Base-by-base conservation (phyloP, 805 yeast species). In the Metschnikowia lochheadii region DNA sequence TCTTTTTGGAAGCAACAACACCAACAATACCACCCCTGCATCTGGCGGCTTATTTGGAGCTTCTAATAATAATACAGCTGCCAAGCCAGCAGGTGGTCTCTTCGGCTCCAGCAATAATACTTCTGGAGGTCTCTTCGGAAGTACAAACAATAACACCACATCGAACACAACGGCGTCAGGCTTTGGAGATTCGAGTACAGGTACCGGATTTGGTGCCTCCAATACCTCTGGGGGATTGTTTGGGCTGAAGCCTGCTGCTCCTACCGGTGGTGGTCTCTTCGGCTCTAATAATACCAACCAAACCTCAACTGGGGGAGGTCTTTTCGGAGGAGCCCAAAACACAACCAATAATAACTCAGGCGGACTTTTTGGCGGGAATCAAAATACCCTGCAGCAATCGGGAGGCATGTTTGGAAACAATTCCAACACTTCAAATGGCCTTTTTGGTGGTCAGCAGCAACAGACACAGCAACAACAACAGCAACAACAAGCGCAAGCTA, bases 401-500 rank as follows among this genome's bases (percentile, higher is more conserved):
- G 41, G 54, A 4, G 49, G 54, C 13, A 29, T 55, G 32, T 56
- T 56, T 38, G 58, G 58, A n/a, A 45, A 45, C 17, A 51, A 39
- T 13, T 21, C 49, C 35, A 49, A 44, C 37, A 32, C 54, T 13
- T 44, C 56, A 29, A 49, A 44, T 34, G 53, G 47, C n/a, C 62
- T 47, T 21, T 52, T 57, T 31, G 57, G 51, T 26, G 44, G 49
- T 45, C 52, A 52, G 45, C 40, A 34, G 38, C 42, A 47, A 41
- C 37, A 46, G 37, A 26, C 29, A 37, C 52, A 49, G 31, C 53
- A 52, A 29, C 75, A 72, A 38, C 76, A 72, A 33, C 69, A 69
- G 44, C 75, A 74, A 41, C 75, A 73, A 40, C 76, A 73, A 23
- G 67, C 68, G 8, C 82, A 72, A 50, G 63, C 71, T 47, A 75